These are phyloP conservation scores for Schrenkiella parvula DNA, from an alignment of 345 rosid genomes.

Conservation along the genomic window DNA sequence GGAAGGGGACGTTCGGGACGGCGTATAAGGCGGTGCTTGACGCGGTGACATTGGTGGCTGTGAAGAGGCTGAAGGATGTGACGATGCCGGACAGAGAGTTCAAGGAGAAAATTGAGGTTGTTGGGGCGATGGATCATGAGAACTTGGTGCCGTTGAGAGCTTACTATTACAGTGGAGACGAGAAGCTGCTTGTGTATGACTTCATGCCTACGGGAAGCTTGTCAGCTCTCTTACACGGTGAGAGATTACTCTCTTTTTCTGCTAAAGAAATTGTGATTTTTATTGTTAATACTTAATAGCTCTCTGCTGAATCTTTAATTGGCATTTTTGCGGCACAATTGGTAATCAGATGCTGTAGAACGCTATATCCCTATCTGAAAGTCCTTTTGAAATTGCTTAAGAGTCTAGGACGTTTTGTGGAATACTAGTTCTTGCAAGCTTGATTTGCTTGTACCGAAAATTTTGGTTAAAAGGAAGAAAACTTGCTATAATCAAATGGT, in stretches of 20 bases:
- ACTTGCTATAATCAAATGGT: too few relatives aligned
- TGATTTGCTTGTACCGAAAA: neutral
- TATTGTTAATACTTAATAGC: neutral
- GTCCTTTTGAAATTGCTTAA: neutral
- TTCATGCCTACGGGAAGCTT: conserved; percentile 99
- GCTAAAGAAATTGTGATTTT: neutral
- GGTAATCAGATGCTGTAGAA: too few relatives aligned
- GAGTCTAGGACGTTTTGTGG: neutral
- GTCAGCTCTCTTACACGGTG: conserved; percentile 91
- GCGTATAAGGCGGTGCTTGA: conserved; percentile 94
- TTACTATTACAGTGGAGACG: conserved; percentile 84
- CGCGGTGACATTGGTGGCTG: conserved; percentile 66
- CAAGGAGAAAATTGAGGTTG: conserved; percentile 75
- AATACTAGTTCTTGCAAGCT: neutral
- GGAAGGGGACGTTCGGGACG: conserved; percentile 97
- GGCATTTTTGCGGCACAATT: neutral
- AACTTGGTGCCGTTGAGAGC: conserved; percentile 85
- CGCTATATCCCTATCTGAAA: too few relatives aligned
- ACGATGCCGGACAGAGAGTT: conserved; percentile 65
- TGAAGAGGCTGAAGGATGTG: conserved; percentile 94
- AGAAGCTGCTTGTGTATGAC: conserved; percentile 93
- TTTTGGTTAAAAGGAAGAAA: too few relatives aligned
- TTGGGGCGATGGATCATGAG: conserved; percentile 88
- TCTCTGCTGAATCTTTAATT: conserved; percentile 3
- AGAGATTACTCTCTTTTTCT: conserved; percentile 17